These are phyloP conservation scores for Chloris gayana DNA, from an alignment of 176 grass and related monocot genomes.

Conservation along the genomic window DNA sequence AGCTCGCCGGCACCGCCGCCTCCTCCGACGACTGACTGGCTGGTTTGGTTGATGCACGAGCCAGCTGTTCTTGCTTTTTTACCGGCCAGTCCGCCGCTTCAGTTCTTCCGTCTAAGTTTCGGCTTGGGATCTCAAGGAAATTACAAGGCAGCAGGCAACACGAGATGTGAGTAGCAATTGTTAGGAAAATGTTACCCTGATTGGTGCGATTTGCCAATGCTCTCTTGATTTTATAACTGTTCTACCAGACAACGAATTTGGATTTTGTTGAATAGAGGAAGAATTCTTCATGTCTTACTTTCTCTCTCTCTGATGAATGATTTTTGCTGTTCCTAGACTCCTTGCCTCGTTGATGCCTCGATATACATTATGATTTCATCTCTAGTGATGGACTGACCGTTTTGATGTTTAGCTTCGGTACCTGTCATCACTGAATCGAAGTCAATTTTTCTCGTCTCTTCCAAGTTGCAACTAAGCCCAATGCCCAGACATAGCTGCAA, in stretches of 20 bases:
- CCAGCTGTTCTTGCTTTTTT: not conserved
- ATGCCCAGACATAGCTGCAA: not conserved
- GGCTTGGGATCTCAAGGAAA: not conserved
- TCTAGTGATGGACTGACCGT: not conserved
- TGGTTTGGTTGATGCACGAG: not conserved
- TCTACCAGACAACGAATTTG: not conserved
- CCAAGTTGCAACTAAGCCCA: not conserved
- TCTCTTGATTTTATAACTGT: not conserved
- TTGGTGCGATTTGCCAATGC: not conserved
- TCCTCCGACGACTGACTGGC: not conserved
- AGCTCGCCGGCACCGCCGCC: conserved; percentile 25
- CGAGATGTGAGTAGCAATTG: not conserved
- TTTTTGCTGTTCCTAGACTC: too few relatives aligned
- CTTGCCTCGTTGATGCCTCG: not conserved
- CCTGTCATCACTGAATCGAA: conserved; percentile 7
- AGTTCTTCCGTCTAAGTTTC: conserved; percentile 16
- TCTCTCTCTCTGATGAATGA: too few relatives aligned
- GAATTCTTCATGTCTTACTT: too few relatives aligned
- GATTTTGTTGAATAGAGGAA: too few relatives aligned
- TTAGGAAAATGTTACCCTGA: not conserved
- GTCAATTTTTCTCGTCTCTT: not conserved
- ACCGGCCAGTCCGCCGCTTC: not conserved
- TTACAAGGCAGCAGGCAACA: too few relatives aligned
- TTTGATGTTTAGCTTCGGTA: not conserved
- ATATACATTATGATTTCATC: not conserved